Evolutionary conservation across 768 basidiomycete genomes (phyloP), one percentile per base, ranked within the genome.

Genomic region (Podaxis sp.): DNA sequence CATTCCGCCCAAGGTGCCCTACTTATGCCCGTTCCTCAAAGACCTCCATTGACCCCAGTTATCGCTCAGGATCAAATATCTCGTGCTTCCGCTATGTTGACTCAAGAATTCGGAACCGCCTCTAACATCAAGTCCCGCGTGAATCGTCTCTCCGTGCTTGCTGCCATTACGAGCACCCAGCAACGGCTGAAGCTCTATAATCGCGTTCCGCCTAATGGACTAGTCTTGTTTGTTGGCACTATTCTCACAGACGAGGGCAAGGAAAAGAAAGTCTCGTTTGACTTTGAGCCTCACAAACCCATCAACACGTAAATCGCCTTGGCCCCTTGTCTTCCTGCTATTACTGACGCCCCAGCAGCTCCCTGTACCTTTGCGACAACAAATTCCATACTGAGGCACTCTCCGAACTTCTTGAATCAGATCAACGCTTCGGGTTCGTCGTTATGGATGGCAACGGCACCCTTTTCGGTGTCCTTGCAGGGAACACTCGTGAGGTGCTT

Each of bases 101-200:
- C 96, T 57, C 95, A 96, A 73, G 97, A 97, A 75, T 96, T 94
- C 68, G 95, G 95, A 57, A 98, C 95, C 5, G 97, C 97, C n/a
- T 97, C 95, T 63, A 98, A 99, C 80, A 98, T 99, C 82, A 99
- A 99, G 74, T 97, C 95, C 64, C 93, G 97, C 61, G 95, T 95
- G 73, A 98, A 96, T 80, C 88, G 97, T 68, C 87, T 97, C 18
- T 99, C 97, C 44, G 97, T 99, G 25, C 83, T 98, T 42, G 93
- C 97, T 48, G 97, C 97, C 58, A 99, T 99, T 71, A 98, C 97
- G 35, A 94, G 91, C 70, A 98, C 97, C 16, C 97, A 98, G 74
- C 95, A 98, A 66, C 87, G 95, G 59, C 82, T 99, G 62, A 99
- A 99, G 78, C 80, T 99, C 16, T 99, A 98, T 79, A 93, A 90